These are phyloP conservation scores for Wickerhamomyces subpelliculosus DNA, from an alignment of 805 yeast genomes.

Conservation along the genomic window DNA sequence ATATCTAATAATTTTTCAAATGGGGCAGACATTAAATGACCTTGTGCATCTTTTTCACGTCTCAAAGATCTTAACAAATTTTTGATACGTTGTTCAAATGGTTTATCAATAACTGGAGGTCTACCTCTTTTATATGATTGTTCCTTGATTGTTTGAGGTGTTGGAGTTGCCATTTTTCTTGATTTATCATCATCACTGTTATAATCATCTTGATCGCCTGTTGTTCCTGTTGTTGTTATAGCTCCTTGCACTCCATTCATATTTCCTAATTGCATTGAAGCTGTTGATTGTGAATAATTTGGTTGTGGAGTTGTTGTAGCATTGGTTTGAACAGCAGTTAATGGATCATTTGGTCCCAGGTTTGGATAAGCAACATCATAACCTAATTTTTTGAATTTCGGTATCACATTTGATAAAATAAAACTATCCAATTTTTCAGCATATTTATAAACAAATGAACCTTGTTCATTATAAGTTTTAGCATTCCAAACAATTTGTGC, in stretches of 20 bases:
- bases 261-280: too few relatives aligned
- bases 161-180: constrained; percentile 7
- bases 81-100: constrained; percentile 88
- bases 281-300: too few relatives aligned
- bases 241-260: too few relatives aligned
- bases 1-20: constrained; percentile 82
- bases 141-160: constrained; percentile 10
- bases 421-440: constrained; percentile 47
- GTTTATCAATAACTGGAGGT: constrained; percentile 87
- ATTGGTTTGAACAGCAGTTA: constrained; percentile 11
- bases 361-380: constrained; percentile 36
- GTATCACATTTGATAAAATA: constrained; percentile 28
- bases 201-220: constrained; percentile 4
- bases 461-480: constrained; percentile 68
- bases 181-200: constrained; percentile 4
- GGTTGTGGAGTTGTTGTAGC: background rate
- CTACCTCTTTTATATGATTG: constrained; percentile 60
- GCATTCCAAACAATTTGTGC: constrained; percentile 91
- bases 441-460: constrained; percentile 58
- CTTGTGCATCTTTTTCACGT: constrained; percentile 52
- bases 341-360: constrained; percentile 15
- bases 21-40: constrained; percentile 45
- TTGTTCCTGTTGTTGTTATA: too few relatives aligned
- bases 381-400: constrained; percentile 24
- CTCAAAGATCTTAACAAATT: constrained; percentile 76